phyloP scores from a whole-genome alignment of 495 filamentous ascomycete species.

The Daldinia caldariorum region DNA sequence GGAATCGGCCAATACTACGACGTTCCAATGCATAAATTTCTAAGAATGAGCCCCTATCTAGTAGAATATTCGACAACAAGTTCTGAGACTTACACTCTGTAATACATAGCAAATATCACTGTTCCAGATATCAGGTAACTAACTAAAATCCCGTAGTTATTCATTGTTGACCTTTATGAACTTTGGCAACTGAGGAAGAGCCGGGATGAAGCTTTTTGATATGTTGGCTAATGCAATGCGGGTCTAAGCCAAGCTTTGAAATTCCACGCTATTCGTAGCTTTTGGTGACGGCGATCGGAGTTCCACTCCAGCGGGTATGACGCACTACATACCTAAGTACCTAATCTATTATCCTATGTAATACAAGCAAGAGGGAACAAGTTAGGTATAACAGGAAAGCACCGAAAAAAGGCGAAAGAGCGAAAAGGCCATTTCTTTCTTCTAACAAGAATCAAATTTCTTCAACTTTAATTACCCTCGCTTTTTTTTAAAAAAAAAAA shows the following conservation, averaged over 20 bases:
- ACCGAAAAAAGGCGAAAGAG: constrained; percentile 30
- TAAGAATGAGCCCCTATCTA: constrained; percentile 13
- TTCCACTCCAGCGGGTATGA: constrained; percentile 34
- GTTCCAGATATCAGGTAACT: too few species aligned
- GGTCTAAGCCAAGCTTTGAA: constrained; percentile 20
- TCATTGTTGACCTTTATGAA: too few species aligned
- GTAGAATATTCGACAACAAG: constrained; percentile 23
- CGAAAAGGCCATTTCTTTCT: constrained; percentile 20
- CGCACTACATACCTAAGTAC: constrained; percentile 35
- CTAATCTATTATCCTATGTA: constrained; percentile 12
- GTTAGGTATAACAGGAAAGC: constrained; percentile 38
- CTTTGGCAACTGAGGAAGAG: too few species aligned
- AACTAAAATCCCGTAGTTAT: too few species aligned
- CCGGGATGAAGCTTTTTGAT: constrained; percentile 12
- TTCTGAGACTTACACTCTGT: background rate
- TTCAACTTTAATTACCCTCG: background rate
- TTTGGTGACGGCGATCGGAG: constrained; percentile 29
- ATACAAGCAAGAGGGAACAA: constrained; percentile 22
- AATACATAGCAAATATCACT: background rate
- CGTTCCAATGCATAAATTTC: constrained; percentile 11
- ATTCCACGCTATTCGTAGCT: constrained; percentile 14
- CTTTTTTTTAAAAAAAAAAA: background rate
- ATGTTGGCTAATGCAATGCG: constrained; percentile 15
- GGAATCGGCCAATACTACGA: constrained; percentile 12
- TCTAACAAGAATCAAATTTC: background rate